These are phyloP conservation scores for Laguncularia racemosa DNA, from an alignment of 345 rosid genomes.

Conservation along the genomic window DNA sequence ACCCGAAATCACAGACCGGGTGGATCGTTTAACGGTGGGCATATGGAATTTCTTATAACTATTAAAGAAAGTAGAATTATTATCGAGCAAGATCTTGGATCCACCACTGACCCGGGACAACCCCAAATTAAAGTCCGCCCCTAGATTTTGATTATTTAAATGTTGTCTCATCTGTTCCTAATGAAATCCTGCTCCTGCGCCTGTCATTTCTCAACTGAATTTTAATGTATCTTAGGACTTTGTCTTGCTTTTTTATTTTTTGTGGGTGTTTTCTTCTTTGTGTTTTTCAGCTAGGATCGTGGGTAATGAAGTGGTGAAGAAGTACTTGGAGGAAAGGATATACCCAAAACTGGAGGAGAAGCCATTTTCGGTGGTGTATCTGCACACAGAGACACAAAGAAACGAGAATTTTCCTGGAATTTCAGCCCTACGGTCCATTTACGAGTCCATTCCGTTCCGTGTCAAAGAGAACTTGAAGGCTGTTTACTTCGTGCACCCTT, in stretches of 20 bases:
- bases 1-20: no score
- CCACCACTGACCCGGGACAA: no score
- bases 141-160: background rate
- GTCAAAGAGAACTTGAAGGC: conserved; percentile 29
- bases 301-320: conserved; percentile 32
- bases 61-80: no score
- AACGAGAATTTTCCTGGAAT: conserved; percentile 52
- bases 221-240: no score
- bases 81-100: background rate
- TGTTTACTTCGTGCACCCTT: conserved; percentile 59
- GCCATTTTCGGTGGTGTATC: conserved; percentile 46
- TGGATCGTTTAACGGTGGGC: no score
- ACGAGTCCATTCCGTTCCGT: conserved; percentile 32
- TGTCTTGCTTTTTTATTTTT: no score
- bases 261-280: no score
- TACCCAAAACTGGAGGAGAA: conserved; percentile 26
- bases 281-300: conserved; percentile 28
- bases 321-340: conserved; percentile 38
- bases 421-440: conserved; percentile 35
- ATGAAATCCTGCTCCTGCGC: no score
- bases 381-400: conserved; percentile 41
- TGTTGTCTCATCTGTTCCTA: background rate
- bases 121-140: no score
- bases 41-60: no score
- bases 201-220: no score